phyloP scores from a whole-genome alignment of 164 flowering plant species.

The Magnolia officinalis region DNA sequence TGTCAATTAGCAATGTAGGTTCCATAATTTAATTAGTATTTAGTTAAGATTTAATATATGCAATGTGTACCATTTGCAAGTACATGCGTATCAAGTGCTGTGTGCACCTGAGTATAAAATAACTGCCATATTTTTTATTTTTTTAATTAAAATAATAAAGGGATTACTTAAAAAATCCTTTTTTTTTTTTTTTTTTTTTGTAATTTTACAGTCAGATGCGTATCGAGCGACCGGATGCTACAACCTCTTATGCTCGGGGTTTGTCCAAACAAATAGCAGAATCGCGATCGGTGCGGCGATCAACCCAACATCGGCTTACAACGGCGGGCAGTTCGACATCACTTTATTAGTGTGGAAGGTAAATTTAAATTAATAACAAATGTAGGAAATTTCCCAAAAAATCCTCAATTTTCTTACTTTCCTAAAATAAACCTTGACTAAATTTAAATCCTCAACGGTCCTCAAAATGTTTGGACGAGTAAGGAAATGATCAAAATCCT shows the following conservation, averaged over 20 bases:
- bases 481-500: too few species aligned
- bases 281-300: slow-evolving; percentile 96
- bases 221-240: slow-evolving; percentile 97
- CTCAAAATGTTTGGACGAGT: background rate
- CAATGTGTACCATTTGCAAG: too few species aligned
- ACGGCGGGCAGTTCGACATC: slow-evolving; percentile 76
- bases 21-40: too few species aligned
- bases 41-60: too few species aligned
- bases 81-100: too few species aligned
- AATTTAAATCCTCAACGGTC: background rate
- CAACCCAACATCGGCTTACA: slow-evolving; percentile 63
- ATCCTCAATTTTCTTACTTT: background rate
- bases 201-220: slow-evolving; percentile 75
- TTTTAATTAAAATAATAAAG: too few species aligned
- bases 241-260: slow-evolving; percentile 91
- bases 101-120: too few species aligned
- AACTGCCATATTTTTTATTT: too few species aligned
- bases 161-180: background rate
- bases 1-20: too few species aligned
- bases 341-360: slow-evolving; percentile 95
- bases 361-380: background rate
- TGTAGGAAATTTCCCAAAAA: background rate
- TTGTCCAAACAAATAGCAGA: slow-evolving; percentile 79
- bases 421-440: background rate
- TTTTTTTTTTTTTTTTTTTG: background rate